Evolutionary conservation across 176 grass and related monocot genomes (phyloP), one percentile per base, ranked within the genome.

Genomic region (Poa annua): DNA sequence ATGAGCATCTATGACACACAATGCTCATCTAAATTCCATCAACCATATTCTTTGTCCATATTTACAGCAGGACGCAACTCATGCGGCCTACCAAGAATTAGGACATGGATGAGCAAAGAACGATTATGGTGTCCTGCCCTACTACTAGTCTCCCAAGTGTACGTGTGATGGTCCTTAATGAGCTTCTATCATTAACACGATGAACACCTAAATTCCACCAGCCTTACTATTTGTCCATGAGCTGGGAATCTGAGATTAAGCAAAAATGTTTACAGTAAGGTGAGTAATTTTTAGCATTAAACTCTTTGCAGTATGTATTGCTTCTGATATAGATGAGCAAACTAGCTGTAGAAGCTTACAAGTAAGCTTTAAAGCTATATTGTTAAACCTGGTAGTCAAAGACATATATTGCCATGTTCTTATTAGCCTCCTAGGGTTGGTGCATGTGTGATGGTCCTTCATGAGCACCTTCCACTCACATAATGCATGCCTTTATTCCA

Each of bases 21-120:
- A 73, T 49, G 70, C 70, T 73, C 22, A 49, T 22, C 70, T 50
- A 50, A 73, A 73, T 49, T 50, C 70, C 70, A 73, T 73, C 44
- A 73, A 32, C 4, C 13, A 50, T 73, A 50, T 17, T 50, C 24
- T 73, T 50, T 73, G 70, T 50, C 70, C 70, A 73, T 73, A 73
- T 73, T 50, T 73, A 73, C 70, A 73, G 70, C 3, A 73, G 44
- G 15, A 32, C 24, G 70, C 70, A 50, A 50, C 70, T 73, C 24
- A 73, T 5, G 70, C 44, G 25, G 44, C 70, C 44, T 73, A 73
- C 70, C 70, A 73, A 73, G 70, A 50, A 73, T 73, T 73, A 50
- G 70, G 44, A 73, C 44, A 73, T 50, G 3, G 44, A 17, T 17
- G 25, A 68, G 39, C 38, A 38, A 44, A 70, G 42, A 42, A 19